phyloP scores from a whole-genome alignment of 1,139 yeast genomes.

The Candida smagusa region DNA sequence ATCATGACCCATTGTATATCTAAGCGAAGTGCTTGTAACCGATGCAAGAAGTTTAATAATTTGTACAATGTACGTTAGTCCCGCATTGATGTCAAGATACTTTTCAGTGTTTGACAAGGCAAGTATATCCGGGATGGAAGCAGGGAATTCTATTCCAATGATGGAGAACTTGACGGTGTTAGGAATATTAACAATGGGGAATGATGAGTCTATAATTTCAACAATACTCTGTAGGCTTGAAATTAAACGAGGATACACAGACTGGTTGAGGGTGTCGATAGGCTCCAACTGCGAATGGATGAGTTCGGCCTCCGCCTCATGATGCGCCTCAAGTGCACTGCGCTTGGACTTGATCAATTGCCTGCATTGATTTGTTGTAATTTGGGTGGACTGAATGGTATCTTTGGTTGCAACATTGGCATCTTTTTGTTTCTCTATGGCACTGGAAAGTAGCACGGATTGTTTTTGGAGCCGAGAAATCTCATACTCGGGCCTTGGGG shows the following conservation, averaged over 20 bases:
- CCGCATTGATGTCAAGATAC: conserved; percentile 28
- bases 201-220: conserved; percentile 20
- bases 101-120: conserved; percentile 26
- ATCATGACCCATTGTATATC: conserved; percentile 24
- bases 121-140: conserved; percentile 27
- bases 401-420: conserved; percentile 26
- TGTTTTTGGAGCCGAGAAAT: conserved; percentile 4
- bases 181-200: conserved; percentile 26
- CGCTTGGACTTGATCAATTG: conserved; percentile 18
- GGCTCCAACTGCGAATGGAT: conserved; percentile 28
- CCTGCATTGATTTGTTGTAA: conserved; percentile 21
- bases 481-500: conserved; percentile 1
- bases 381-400: conserved; percentile 23
- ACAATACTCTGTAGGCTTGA: conserved; percentile 17
- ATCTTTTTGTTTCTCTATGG: conserved; percentile 20
- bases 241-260: conserved; percentile 23
- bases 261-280: conserved; percentile 15
- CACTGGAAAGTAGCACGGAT: conserved; percentile 13
- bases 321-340: conserved; percentile 14
- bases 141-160: conserved; percentile 37
- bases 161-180: conserved; percentile 28
- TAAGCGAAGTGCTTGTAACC: conserved; percentile 25
- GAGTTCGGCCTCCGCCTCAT: conserved; percentile 26
- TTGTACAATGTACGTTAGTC: conserved; percentile 29
- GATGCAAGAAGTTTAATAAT: conserved; percentile 22